Conservation (phyloP, 441 rosid species). For the Macaranga tanarius region DNA sequence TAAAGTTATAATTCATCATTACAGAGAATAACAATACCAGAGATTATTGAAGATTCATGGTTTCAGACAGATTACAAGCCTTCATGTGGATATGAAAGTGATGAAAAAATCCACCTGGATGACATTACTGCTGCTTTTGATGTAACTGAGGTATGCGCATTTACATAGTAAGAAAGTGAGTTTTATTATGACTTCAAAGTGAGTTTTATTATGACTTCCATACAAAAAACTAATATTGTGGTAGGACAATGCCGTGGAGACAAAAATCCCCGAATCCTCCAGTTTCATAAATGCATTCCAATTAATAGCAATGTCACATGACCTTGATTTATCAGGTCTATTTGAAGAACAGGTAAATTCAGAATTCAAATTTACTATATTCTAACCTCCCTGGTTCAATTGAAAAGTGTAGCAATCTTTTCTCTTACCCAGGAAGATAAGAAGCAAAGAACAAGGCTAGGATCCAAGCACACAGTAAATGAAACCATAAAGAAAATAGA, state of each 20-base stretch:
- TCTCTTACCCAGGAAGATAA: slow-evolving; percentile 52
- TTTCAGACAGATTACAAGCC: slow-evolving; percentile 61
- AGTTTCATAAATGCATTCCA: slow-evolving; percentile 89
- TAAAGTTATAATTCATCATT: slow-evolving; percentile 20
- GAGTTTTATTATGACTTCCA: background rate
- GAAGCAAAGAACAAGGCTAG: slow-evolving; percentile 61
- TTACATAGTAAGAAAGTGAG: background rate
- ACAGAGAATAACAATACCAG: slow-evolving; percentile 67
- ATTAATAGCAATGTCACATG: slow-evolving; percentile 87
- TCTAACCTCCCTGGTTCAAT: slow-evolving; percentile 10
- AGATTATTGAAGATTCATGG: slow-evolving; percentile 73
- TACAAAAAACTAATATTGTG: slow-evolving; percentile 23
- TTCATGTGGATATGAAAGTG: slow-evolving; percentile 41
- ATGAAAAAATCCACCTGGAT: slow-evolving; percentile 43
- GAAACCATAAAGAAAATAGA: slow-evolving; percentile 84
- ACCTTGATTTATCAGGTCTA: slow-evolving; percentile 88
- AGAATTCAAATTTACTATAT: background rate
- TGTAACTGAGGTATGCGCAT: slow-evolving; percentile 52
- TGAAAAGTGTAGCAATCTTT: background rate
- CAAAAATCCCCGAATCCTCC: slow-evolving; percentile 47
- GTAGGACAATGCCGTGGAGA: slow-evolving; percentile 55
- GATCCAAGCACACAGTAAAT: slow-evolving; percentile 62
- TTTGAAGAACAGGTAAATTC: slow-evolving; percentile 71
- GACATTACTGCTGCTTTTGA: slow-evolving; percentile 62
- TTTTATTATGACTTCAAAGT: too few relatives aligned